phyloP scores from a whole-genome alignment of 257 asterid species.

The Salvia splendens region DNA sequence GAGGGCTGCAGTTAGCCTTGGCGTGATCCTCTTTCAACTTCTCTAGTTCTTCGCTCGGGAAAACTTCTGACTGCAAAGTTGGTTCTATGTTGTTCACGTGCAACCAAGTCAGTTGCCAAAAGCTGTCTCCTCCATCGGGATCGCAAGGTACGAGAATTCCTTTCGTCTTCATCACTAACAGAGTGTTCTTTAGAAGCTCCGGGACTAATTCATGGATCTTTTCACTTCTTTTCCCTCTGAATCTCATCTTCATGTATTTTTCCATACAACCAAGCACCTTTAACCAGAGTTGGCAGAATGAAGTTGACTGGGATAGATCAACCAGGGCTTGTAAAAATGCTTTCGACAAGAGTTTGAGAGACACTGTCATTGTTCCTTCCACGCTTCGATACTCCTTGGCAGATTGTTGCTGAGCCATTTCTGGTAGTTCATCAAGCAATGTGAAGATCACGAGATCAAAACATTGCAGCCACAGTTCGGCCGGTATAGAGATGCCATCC shows the following conservation, averaged over 20 bases:
- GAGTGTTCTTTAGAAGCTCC: slow-evolving; percentile 82
- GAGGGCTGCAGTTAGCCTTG: slow-evolving; percentile 51
- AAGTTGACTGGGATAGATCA: slow-evolving; percentile 51
- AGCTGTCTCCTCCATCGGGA: slow-evolving; percentile 61
- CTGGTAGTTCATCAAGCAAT: slow-evolving; percentile 65
- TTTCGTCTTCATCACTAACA: slow-evolving; percentile 70
- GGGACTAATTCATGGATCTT: slow-evolving; percentile 82
- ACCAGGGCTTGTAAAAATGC: slow-evolving; percentile 60
- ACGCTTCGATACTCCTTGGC: slow-evolving; percentile 72
- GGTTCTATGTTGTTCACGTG: slow-evolving; percentile 70
- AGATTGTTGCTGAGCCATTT: slow-evolving; percentile 59
- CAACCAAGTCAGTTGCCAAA: slow-evolving; percentile 88
- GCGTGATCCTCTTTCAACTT: slow-evolving; percentile 48
- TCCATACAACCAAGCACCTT: slow-evolving; percentile 64
- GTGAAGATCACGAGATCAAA: slow-evolving; percentile 75
- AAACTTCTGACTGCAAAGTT: slow-evolving; percentile 66
- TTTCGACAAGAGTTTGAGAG: slow-evolving; percentile 73
- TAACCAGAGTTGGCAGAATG: slow-evolving; percentile 73
- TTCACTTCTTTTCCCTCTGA: slow-evolving; percentile 76
- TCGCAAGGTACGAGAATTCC: slow-evolving; percentile 67
- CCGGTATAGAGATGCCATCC: slow-evolving; percentile 60
- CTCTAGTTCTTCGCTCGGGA: slow-evolving; percentile 66
- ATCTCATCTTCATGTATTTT: slow-evolving; percentile 58
- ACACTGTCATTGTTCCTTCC: slow-evolving; percentile 67
- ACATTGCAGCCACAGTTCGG: slow-evolving; percentile 72